A percentile compares a stretch with the other conserved stretches of the same genome.
Conservation (phyloP, 495 filamentous ascomycete species). For the Amniculicola lignicola region DNA sequence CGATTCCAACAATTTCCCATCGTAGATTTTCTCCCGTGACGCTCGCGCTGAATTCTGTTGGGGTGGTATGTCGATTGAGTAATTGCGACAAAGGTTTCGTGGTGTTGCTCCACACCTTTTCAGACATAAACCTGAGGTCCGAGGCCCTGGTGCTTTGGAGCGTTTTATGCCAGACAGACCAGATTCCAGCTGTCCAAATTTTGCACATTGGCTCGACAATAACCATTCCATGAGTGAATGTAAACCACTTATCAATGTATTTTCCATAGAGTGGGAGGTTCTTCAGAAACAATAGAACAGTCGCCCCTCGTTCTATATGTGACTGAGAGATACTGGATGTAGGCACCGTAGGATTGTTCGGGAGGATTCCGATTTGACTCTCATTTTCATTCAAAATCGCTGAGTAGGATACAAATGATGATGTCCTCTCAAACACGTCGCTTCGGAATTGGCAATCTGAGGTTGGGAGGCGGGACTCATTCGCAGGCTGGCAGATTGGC, state of each 20-base stretch:
- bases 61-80: slow-evolving; percentile 33
- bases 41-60: slow-evolving; percentile 39
- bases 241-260: slow-evolving; percentile 38
- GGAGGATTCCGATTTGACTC: slow-evolving; percentile 20
- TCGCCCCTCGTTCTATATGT: slow-evolving; percentile 36
- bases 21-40: slow-evolving; percentile 51
- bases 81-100: slow-evolving; percentile 20
- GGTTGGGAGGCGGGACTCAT: slow-evolving; percentile 10
- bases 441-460: slow-evolving; percentile 1
- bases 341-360: background rate
- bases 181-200: slow-evolving; percentile 38
- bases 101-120: slow-evolving; percentile 40
- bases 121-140: slow-evolving; percentile 32
- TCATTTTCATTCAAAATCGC: slow-evolving; percentile 29
- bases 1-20: slow-evolving; percentile 58
- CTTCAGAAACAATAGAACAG: slow-evolving; percentile 35
- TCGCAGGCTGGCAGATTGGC: slow-evolving; percentile 12
- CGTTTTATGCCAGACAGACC: slow-evolving; percentile 33
- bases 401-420: slow-evolving; percentile 19
- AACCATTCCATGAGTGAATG: slow-evolving; percentile 35
- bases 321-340: background rate
- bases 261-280: slow-evolving; percentile 35
- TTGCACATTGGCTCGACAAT: slow-evolving; percentile 36
- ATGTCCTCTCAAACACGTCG: background rate
- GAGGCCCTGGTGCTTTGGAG: slow-evolving; percentile 31